phyloP scores from a whole-genome alignment of 176 grass and related monocot species.

The Raddia distichophylla region DNA sequence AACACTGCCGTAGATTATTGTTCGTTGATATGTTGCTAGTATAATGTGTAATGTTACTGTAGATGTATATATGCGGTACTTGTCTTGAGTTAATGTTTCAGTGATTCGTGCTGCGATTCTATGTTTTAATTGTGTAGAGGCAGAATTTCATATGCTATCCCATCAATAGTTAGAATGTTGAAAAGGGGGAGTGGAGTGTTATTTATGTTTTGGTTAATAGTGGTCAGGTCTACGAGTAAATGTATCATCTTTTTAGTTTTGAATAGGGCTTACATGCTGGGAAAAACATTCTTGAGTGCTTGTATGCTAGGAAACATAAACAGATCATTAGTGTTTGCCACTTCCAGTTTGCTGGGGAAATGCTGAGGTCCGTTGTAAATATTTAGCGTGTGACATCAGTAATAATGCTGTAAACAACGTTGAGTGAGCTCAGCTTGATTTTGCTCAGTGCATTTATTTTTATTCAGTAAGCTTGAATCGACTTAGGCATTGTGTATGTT shows the following conservation, averaged over 20 bases:
- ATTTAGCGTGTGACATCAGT: background rate
- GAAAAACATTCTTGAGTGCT: background rate
- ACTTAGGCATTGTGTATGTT: background rate
- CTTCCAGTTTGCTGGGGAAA: slow-evolving; percentile 1
- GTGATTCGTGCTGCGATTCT: background rate
- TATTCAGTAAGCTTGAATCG: background rate
- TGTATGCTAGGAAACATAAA: background rate
- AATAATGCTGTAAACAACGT: background rate
- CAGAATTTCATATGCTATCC: background rate
- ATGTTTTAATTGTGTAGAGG: background rate
- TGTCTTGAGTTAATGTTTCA: background rate
- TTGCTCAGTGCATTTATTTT: background rate
- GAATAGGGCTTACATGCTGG: slow-evolving; percentile 2
- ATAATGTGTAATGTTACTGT: background rate
- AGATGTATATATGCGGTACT: background rate
- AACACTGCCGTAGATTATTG: background rate
- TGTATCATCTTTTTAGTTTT: background rate
- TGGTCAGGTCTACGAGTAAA: background rate
- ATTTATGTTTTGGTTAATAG: background rate
- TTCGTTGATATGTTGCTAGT: slow-evolving; percentile 19
- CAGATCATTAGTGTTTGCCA: background rate
- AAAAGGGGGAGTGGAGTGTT: background rate
- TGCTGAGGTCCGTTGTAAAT: background rate
- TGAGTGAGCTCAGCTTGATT: background rate
- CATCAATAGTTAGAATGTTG: background rate